Evolutionary conservation across 2,329 filamentous ascomycete species (phyloP).

Genomic region (Neofusicoccum ribis): DNA sequence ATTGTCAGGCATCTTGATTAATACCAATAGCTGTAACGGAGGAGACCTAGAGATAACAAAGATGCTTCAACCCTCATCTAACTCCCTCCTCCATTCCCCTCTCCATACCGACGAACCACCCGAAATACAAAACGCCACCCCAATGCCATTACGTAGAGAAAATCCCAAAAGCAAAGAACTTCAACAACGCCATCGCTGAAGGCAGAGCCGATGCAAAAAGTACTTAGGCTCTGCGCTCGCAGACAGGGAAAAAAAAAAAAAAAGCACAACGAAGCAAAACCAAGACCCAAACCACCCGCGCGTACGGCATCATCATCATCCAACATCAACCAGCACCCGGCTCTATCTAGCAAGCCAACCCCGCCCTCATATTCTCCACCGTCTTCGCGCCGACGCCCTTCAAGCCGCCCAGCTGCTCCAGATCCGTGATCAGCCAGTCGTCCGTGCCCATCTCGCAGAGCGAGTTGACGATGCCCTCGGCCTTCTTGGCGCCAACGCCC

Average conservation of each 20-base stretch:
- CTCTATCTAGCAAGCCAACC: conserved; percentile 26
- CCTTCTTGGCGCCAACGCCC: conserved; percentile 73
- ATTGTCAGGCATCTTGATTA: too few relatives aligned
- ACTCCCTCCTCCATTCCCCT: background rate
- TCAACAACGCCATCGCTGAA: conserved; percentile 3
- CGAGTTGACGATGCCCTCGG: conserved; percentile 53
- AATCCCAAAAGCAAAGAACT: background rate
- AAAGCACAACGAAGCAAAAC: background rate
- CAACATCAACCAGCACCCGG: background rate
- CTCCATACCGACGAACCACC: background rate
- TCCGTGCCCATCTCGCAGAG: conserved; percentile 46
- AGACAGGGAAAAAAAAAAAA: background rate
- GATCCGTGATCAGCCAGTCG: conserved; percentile 32
- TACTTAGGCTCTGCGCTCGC: background rate
- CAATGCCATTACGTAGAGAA: background rate
- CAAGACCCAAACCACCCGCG: too few relatives aligned
- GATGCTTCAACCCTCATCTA: background rate
- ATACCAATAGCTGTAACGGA: background rate
- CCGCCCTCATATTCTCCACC: conserved; percentile 53
- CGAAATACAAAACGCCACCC: background rate
- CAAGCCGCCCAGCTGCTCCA: conserved; percentile 47
- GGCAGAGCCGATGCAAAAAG: background rate
- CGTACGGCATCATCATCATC: too few relatives aligned
- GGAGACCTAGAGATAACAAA: background rate
- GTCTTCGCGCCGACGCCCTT: conserved; percentile 52